These are phyloP conservation scores for Calonectria pteridis DNA, from an alignment of 2,329 filamentous ascomycete genomes.

Conservation along the genomic window DNA sequence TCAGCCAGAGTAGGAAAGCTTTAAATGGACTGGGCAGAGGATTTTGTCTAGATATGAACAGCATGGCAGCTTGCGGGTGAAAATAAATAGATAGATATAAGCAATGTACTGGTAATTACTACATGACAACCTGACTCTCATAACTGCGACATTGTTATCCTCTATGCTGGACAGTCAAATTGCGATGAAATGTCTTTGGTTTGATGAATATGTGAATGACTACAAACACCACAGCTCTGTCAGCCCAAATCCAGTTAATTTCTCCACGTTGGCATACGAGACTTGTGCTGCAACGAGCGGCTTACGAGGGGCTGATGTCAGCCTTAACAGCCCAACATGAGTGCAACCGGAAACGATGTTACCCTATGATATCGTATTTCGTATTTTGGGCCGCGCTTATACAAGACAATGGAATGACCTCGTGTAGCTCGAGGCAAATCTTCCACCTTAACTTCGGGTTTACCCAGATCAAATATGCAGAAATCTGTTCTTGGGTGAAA, in stretches of 20 bases:
- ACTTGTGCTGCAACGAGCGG: not conserved
- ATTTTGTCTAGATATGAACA: not conserved
- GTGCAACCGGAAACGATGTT: not conserved
- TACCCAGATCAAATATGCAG: not conserved
- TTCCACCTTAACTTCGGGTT: not conserved
- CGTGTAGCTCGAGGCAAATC: not conserved
- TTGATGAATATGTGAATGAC: not conserved
- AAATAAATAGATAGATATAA: not conserved
- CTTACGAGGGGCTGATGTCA: not conserved
- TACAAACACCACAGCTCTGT: not conserved
- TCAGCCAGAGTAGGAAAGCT: not conserved
- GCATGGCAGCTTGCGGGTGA: not conserved
- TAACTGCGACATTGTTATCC: not conserved
- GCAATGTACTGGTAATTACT: not conserved
- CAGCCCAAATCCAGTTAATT: not conserved
- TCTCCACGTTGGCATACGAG: not conserved
- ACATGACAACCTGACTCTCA: not conserved
- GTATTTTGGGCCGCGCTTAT: not conserved
- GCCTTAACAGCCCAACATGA: not conserved
- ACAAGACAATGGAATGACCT: not conserved
- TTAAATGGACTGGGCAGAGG: not conserved
- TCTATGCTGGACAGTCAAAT: too few species aligned
- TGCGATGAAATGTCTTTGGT: too few species aligned
- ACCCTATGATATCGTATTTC: not conserved
- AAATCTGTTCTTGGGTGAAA: not conserved